These are phyloP conservation scores for Chaetomium olivaceum DNA, from an alignment of 2,329 filamentous ascomycete species.

Conservation along the genomic window DNA sequence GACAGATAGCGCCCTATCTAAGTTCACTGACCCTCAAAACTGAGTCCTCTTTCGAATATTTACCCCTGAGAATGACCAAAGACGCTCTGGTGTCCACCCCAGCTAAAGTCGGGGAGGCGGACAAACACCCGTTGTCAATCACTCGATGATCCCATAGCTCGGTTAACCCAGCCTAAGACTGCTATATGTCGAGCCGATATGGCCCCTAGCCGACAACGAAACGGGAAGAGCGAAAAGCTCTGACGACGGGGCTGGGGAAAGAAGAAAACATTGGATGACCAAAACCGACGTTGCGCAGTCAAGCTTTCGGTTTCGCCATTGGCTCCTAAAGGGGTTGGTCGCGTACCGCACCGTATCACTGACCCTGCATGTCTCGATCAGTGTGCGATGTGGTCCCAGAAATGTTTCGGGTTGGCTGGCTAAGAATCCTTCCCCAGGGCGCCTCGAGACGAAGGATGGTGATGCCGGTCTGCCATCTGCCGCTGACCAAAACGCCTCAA, in stretches of 20 bases:
- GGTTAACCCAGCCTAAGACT: neutral
- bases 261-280: neutral
- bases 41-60: neutral
- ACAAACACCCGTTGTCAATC: neutral
- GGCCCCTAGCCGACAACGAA: neutral
- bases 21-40: conserved; percentile 8
- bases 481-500: neutral
- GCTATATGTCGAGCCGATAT: neutral
- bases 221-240: neutral
- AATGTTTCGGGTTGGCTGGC: neutral
- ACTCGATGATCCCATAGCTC: neutral
- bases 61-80: neutral
- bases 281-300: neutral
- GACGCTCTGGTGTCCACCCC: neutral
- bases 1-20: conserved; percentile 24
- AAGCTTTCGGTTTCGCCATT: neutral
- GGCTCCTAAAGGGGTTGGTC: neutral
- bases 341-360: neutral
- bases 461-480: neutral
- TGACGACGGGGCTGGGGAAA: neutral
- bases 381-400: neutral
- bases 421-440: neutral
- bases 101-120: neutral
- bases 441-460: neutral
- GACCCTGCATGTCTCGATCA: neutral